These are phyloP conservation scores for Cyberlindnera bimundalis DNA, from an alignment of 805 yeast genomes.

Conservation along the genomic window DNA sequence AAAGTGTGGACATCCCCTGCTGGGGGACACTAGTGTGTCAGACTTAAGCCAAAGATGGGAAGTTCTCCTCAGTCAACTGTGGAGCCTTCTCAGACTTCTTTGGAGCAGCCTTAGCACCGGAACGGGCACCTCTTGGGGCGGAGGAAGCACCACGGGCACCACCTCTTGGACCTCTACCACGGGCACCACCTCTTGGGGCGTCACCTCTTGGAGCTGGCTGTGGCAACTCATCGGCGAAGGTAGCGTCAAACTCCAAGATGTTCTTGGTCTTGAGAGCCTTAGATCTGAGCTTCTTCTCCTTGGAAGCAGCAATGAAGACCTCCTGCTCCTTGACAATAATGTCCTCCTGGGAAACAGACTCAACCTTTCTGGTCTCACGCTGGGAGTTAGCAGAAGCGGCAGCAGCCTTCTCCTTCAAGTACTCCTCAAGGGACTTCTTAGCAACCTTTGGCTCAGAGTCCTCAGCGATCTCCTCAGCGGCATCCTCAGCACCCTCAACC, in stretches of 20 bases:
- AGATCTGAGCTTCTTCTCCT: slow-evolving; percentile 61
- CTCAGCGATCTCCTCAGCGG: slow-evolving; percentile 41
- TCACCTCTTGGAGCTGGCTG: slow-evolving; percentile 33
- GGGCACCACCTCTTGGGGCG: slow-evolving; percentile 20
- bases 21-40: too few species aligned
- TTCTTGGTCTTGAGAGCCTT: slow-evolving; percentile 83
- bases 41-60: slow-evolving; percentile 63
- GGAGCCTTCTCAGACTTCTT: slow-evolving; percentile 33
- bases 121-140: slow-evolving; percentile 25
- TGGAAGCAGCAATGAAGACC: slow-evolving; percentile 55
- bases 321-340: slow-evolving; percentile 63
- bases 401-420: slow-evolving; percentile 65
- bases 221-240: slow-evolving; percentile 57
- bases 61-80: slow-evolving; percentile 43
- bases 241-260: slow-evolving; percentile 69
- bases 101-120: slow-evolving; percentile 21
- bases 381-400: slow-evolving; percentile 54
- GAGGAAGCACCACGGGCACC: slow-evolving; percentile 20
- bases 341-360: slow-evolving; percentile 45
- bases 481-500: slow-evolving; percentile 49
- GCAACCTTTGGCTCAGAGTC: slow-evolving; percentile 47
- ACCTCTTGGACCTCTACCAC: slow-evolving; percentile 33
- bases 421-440: slow-evolving; percentile 77
- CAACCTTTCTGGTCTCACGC: slow-evolving; percentile 36
- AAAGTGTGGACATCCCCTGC: not conserved